These are phyloP conservation scores for Glebionis coronaria DNA, from an alignment of 129 eudicot species.

Conservation along the genomic window DNA sequence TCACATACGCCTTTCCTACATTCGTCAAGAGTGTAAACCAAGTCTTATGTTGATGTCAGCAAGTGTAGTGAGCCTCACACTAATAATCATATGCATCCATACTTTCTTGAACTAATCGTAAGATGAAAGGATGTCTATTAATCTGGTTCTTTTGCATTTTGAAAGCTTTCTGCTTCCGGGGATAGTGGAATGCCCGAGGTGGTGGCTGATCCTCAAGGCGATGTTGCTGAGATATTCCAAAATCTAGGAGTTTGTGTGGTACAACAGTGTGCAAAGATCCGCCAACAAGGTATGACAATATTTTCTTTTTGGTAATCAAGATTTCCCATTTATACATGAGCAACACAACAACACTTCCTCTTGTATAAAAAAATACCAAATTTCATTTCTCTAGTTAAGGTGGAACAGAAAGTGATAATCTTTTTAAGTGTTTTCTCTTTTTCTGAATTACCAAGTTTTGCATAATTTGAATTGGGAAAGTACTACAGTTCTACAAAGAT, in stretches of 20 bases:
- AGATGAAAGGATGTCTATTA: no score
- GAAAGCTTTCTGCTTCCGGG: conserved; percentile 96
- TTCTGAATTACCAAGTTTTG: not conserved
- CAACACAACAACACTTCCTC: not conserved
- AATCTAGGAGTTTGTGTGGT: conserved; percentile 96
- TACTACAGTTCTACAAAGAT: not conserved
- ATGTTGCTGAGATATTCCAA: conserved; percentile 81
- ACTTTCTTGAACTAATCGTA: no score
- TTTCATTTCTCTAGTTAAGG: not conserved
- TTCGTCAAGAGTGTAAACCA: no score
- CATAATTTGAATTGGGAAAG: not conserved
- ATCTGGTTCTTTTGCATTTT: not conserved
- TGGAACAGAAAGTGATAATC: not conserved
- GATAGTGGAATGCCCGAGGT: conserved; percentile 98
- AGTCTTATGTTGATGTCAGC: no score
- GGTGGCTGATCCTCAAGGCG: conserved; percentile 93
- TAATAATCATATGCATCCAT: no score
- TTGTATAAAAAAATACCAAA: not conserved
- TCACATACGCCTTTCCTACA: not conserved
- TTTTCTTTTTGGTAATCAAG: not conserved
- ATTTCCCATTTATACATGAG: not conserved
- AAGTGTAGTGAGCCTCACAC: no score
- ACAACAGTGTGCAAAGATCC: conserved; percentile 96
- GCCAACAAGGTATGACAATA: conserved; percentile 78
- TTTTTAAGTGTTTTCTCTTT: not conserved